Base-by-base conservation (phyloP, 192 early-diverging fungal species). In the Ambispora gerdemannii region DNA sequence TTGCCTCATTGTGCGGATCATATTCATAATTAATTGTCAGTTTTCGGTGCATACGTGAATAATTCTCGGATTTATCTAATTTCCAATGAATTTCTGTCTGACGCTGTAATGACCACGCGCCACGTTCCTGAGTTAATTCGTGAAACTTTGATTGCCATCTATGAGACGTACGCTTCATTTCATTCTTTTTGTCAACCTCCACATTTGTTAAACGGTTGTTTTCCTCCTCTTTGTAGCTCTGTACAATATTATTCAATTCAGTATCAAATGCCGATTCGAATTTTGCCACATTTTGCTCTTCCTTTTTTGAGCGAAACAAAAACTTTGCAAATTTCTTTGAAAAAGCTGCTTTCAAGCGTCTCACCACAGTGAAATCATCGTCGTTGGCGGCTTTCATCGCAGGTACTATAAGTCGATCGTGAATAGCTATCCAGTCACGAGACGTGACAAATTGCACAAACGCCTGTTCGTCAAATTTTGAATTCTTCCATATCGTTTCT, bases 111-210 rank as follows among this genome's bases (percentile, higher is more conserved):
- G 56, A 61, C 68, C 68, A 70, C 1, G 36, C 68, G 3, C 68
- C 68, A 11, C 68, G 53, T 47, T 70, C 68, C 43, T 70, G 68
- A 28, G 68, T 70, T 20, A 70, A 60, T 43, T 70, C 68, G 50
- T 70, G 68, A 50, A 70, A 70, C 15, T 60, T 70, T 11, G 68
- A 70, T 32, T 60, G 24, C 68, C 68, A 70, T 60, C 32, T 70
- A 25, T 56, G 31, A 22, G 58, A 49, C 24, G 52, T 70, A 7
- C 68, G 17, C 7, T 30, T 43, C 27, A 60, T 17, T 3, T 70
- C 68, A 70, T 60, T 70, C n/a, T 70, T 70, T 15, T 70, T 70
- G 25, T 70, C 68, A 49, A 60, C 43, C 11, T 70, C 56, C 13
- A 47, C 3, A 50, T 52, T 33, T 0, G 55, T 70, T 13, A 70